phyloP scores from a whole-genome alignment of 2,329 filamentous ascomycete species.

The Gaeumannomyces sp. region DNA sequence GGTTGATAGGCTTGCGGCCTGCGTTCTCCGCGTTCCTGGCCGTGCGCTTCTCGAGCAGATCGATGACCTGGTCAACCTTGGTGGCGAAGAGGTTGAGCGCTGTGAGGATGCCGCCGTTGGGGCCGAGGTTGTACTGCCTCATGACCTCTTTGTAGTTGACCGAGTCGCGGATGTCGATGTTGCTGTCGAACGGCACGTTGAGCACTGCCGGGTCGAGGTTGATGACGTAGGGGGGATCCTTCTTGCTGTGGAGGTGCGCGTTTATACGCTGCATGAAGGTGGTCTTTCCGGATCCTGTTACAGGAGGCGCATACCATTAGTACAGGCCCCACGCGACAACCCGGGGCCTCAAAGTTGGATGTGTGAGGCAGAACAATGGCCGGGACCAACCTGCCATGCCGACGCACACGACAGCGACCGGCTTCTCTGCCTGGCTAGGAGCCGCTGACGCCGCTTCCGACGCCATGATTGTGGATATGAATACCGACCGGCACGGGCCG shows the following conservation, averaged over 20 bases:
- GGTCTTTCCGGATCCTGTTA: constrained; percentile 85
- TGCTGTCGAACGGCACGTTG: constrained; percentile 88
- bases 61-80: constrained; percentile 93
- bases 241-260: constrained; percentile 76
- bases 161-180: constrained; percentile 97
- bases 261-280: constrained; percentile 99
- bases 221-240: constrained; percentile 83
- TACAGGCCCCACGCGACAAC: neutral
- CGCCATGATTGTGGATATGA: constrained; percentile 14
- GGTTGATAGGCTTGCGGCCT: constrained; percentile 59
- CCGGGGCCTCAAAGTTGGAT: neutral
- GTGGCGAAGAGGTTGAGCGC: constrained; percentile 95
- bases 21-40: constrained; percentile 55
- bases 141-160: constrained; percentile 99
- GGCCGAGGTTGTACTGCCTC: constrained; percentile 97
- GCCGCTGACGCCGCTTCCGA: constrained; percentile 15
- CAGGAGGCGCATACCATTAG: neutral
- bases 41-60: constrained; percentile 82
- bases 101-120: constrained; percentile 94
- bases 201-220: constrained; percentile 95
- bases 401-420: constrained; percentile 83
- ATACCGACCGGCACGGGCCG: neutral
- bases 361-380: constrained; percentile 1
- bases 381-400: constrained; percentile 77
- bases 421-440: constrained; percentile 35